Conservation (phyloP, 148 eudicot species). For the Drosera capensis region DNA sequence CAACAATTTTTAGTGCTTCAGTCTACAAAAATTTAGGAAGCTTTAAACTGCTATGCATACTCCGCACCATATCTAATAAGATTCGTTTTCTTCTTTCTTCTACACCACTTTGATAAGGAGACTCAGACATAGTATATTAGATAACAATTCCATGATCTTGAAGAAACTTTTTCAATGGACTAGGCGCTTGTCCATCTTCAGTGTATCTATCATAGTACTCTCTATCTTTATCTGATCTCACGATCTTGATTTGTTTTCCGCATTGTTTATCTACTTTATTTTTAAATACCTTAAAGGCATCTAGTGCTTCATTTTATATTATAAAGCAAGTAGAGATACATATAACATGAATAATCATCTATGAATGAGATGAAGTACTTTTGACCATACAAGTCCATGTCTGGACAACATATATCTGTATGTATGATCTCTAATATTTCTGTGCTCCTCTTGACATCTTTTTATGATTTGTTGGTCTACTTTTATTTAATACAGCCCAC, state of each 20-base stretch:
- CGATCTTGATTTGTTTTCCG: not conserved
- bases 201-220: too few relatives aligned
- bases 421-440: not conserved
- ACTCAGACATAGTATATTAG: not conserved
- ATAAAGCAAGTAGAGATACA: slow-evolving; percentile 1
- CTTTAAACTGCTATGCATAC: not conserved
- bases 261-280: not conserved
- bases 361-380: too few relatives aligned
- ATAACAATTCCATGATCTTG: too few relatives aligned
- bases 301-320: not conserved
- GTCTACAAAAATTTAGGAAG: not conserved
- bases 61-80: not conserved
- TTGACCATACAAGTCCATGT: not conserved
- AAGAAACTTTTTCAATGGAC: too few relatives aligned
- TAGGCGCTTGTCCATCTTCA: too few relatives aligned
- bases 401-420: slow-evolving; percentile 4
- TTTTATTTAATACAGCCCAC: slow-evolving; percentile 3
- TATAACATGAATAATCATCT: not conserved
- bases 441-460: too few relatives aligned
- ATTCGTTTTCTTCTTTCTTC: not conserved
- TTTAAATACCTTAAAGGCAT: not conserved
- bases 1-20: too few relatives aligned
- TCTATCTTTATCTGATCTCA: not conserved
- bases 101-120: slow-evolving; percentile 1
- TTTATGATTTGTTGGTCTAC: not conserved